Evolutionary conservation across 2,329 filamentous ascomycete species (phyloP), one percentile per base, ranked within the genome.

Genomic region (Anisogramma anomala): DNA sequence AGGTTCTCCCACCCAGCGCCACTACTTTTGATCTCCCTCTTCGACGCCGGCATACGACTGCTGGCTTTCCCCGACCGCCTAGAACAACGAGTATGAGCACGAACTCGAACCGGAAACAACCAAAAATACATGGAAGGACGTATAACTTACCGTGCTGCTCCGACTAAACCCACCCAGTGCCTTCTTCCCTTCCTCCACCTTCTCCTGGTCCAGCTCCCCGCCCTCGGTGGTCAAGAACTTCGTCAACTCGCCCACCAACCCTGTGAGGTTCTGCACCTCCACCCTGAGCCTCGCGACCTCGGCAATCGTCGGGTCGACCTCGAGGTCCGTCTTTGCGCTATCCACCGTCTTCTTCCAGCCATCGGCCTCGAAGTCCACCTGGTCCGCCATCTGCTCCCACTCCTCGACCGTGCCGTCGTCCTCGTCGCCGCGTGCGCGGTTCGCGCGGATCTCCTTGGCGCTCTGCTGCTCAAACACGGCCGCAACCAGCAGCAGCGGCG

Each of bases 391-490:
- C 58, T 94, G 82, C 63, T 98, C 91, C 91, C 91, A 98, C 58
- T 95, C 89, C 55, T 96, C 83, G 7, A 82, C 64, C 1, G 77
- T 77, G 50, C 95, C 87, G 51, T 98, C 91, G 50, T 98, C 91
- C 3, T 82, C 82, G 50, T 95, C 88, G 28, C 88, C 86, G 13
- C 83, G 67, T 13, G 72, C 72, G 1, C 91, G 72, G 58, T 96
- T 96, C 41, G 67, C 69, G 18, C 69, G 71, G 32, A 95, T 85
- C 3, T 67, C 67, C 26, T 68, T 66, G 0, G 85, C 85, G 6
- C 72, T 71, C 10, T 70, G 68, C 10, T 71, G 76, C 60, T 91
- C 85, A 36, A 82, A 67, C 47, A 72, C 74, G 0, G 88, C 87
- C 0, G 86, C 86, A 8, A 89, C 63, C 7, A 94, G 55, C 0